Evolutionary conservation across 2,329 filamentous ascomycete genomes (phyloP).

Genomic region (Neobulgaria alba): DNA sequence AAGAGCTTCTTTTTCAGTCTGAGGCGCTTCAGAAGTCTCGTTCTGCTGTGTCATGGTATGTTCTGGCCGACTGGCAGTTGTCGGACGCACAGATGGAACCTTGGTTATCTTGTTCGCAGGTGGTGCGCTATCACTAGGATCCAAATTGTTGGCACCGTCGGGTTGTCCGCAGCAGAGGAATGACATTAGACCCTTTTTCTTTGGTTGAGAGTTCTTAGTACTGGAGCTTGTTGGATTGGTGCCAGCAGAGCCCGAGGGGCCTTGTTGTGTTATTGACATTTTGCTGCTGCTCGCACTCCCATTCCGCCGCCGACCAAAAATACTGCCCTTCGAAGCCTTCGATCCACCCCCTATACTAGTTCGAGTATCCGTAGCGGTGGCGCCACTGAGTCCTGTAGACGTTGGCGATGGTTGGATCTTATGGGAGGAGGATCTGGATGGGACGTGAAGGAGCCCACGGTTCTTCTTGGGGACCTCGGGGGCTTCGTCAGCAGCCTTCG

Average conservation of each 20-base stretch:
- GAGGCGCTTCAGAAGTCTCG: conserved; percentile 7
- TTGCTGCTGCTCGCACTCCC: conserved; percentile 58
- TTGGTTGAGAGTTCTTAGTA: conserved; percentile 25
- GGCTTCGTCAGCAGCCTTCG: conserved; percentile 18
- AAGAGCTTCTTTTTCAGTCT: conserved; percentile 24
- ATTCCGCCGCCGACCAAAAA: conserved; percentile 54
- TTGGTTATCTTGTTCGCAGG: conserved; percentile 38
- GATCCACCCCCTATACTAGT: conserved; percentile 57
- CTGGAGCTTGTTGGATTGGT: conserved; percentile 26
- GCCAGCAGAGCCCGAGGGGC: conserved; percentile 31
- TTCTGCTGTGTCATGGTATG: conserved; percentile 13
- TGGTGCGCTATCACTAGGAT: conserved; percentile 34
- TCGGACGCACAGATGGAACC: conserved; percentile 28
- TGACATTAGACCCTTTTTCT: conserved; percentile 37
- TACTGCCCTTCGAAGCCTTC: conserved; percentile 57
- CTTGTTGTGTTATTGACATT: conserved; percentile 41
- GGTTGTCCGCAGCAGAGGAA: conserved; percentile 41
- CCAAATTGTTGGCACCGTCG: conserved; percentile 31
- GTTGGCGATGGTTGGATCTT: conserved; percentile 51
- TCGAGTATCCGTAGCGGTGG: conserved; percentile 48
- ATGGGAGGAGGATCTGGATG: conserved; percentile 54
- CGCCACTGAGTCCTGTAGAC: conserved; percentile 51
- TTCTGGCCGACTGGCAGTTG: conserved; percentile 26
- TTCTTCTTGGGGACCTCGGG: conserved; percentile 32
- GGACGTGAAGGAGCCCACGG: conserved; percentile 46